Base-by-base conservation (phyloP, 139 green algal species). In the Nannochloris sp. region DNA sequence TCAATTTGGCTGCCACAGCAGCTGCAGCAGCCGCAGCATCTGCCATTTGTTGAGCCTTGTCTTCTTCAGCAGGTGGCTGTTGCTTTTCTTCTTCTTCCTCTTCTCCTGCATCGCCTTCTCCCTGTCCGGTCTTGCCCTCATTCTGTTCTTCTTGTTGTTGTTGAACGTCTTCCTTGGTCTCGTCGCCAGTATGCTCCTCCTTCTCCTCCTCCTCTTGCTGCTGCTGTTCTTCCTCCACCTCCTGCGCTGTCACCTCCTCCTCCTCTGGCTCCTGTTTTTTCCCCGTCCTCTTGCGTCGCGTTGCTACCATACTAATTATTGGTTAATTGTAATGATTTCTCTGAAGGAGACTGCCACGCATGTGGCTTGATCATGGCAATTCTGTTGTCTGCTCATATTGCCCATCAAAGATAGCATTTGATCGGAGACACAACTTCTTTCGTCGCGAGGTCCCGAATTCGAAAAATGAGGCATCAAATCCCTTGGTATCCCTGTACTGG, bases 1-100 rank as follows among this genome's bases (percentile, higher is more conserved):
- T 60, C 34, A 76, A 44, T 37, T 60, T 51, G 6, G 61, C 61
- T 19, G 70, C 70, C 6, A 76, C 58, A 9, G 55, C 55, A 44
- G 70, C 70, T 1, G 48, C 29, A 7, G 69, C 69, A 10, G 62
- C 69, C 0, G 69, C 61, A 25, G 58, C 53, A 1, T 44, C 48
- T 8, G 62, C 23, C 12, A 58, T 9, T 31, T 64, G 19, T 31
- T 60, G 56, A 27, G 6, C 34, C 37, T 60, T 34, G 31, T 29
- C 55, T 11, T 64, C 51, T n/a, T 27, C 55, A 18, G 23, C 18
- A 25, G 59, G 43, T 21, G 59, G 59, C 15, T 18, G 43, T n/a
- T 67, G 25, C 16, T 50, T 18, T 58, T 37, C 43, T 16, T 50
- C 25, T 24, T 16, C 60, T n/a, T 64, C 40, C 11, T 64, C 18